Conservation (phyloP, 176 grass and related monocot genomes). For the Secale cereale region DNA sequence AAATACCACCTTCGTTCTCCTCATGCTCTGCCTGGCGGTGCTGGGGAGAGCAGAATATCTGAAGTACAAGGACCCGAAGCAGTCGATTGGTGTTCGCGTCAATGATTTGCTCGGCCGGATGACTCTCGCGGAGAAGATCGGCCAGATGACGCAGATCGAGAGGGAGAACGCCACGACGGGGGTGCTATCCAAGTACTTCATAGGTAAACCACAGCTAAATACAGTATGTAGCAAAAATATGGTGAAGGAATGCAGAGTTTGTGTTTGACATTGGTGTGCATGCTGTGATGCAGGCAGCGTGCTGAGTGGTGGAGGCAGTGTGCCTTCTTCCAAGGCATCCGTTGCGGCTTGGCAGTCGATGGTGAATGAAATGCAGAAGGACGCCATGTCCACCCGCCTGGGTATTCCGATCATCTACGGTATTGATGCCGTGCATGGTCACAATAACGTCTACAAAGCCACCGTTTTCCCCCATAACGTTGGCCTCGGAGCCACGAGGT, state of each 20-base stretch:
- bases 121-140: slow-evolving; percentile 81
- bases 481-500: slow-evolving; percentile 79
- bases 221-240: not conserved
- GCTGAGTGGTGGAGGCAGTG: slow-evolving; percentile 74
- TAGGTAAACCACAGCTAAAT: slow-evolving; percentile 30
- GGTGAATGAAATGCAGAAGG: slow-evolving; percentile 56
- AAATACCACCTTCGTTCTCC: slow-evolving; percentile 35
- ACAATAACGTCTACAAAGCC: slow-evolving; percentile 71
- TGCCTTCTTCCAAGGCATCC: slow-evolving; percentile 60
- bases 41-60: slow-evolving; percentile 32
- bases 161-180: slow-evolving; percentile 54
- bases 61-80: slow-evolving; percentile 71
- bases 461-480: slow-evolving; percentile 88
- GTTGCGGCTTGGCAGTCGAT: slow-evolving; percentile 45
- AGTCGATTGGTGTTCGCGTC: slow-evolving; percentile 40
- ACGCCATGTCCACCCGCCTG: slow-evolving; percentile 69
- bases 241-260: not conserved
- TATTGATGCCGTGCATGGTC: slow-evolving; percentile 83
- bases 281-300: slow-evolving; percentile 55
- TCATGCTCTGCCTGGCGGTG: slow-evolving; percentile 23
- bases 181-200: slow-evolving; percentile 61
- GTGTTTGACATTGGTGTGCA: not conserved
- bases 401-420: slow-evolving; percentile 86
- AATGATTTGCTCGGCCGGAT: slow-evolving; percentile 56
- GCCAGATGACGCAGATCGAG: slow-evolving; percentile 83